Base-by-base conservation (phyloP, 225 moss, liverwort and hornwort species). In the Sphagnum contortum region DNA sequence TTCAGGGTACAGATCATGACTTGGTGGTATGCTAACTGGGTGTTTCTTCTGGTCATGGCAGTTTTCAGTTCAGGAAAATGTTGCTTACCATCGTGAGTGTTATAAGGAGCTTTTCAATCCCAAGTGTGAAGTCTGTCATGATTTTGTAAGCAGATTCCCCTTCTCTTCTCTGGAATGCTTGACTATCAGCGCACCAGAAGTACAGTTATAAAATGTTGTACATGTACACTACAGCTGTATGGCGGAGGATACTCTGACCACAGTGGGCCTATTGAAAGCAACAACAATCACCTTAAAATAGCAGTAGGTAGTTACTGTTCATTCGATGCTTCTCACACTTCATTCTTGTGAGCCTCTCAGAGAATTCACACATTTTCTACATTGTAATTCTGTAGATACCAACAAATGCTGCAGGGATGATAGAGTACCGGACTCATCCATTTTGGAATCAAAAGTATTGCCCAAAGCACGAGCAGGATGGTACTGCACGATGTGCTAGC, bases 101-200 rank as follows among this genome's bases (percentile, higher is more conserved):
- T 94, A 90, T 74, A 83, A 79, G 81, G 81, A 94, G 81, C 76
- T 83, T 2, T 91, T 88, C 48, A 90, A 94, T 66, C 94, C 94
- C 44, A 94, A 91, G 67, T 94, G 94, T 62, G 94, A 90, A 85
- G 87, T 94, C 64, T 94, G 94, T 67, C 66, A 72, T 6, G 69
- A 76, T 63, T 94, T 88, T 77, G 94, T 94, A 76, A 70, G 94
- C 70, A 29, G 29, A 29, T 29, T 29, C 29, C 29, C 29, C 29
- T 29, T 29, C 29, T 29, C 29, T 29, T 29, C 29, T 29, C 29
- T 29, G 29, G 1, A 29, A 29, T 29, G 29, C 29, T 29, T 29
- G 29, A 29, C 1, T 29, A 29, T 29, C 29, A 29, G 29, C 29
- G 29, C 29, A 29, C 29, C 11, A 44, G 9, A 9, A 8, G 60